Conservation (phyloP, 1,284 basidiomycete species). For the Laetiporus sulphureus region DNA sequence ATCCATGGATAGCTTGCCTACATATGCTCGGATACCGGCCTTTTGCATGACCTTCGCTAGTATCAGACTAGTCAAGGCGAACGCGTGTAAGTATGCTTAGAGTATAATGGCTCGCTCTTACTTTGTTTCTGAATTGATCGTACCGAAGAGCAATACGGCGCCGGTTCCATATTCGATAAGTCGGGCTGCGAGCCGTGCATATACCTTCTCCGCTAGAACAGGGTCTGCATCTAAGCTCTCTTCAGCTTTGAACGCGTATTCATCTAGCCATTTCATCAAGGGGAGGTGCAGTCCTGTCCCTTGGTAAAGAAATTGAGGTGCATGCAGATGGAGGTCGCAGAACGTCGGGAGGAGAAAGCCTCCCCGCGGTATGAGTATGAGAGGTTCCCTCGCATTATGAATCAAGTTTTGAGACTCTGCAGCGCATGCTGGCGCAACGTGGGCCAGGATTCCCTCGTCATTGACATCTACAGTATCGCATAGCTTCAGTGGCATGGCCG, state of each 20-base stretch:
- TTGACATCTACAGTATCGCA: slow-evolving; percentile 37
- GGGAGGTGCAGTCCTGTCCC: slow-evolving; percentile 81
- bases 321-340: slow-evolving; percentile 78
- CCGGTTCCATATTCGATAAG: slow-evolving; percentile 71
- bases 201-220: slow-evolving; percentile 56
- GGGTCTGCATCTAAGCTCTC: slow-evolving; percentile 62
- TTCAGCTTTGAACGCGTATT: slow-evolving; percentile 76
- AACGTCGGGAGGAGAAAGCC: slow-evolving; percentile 74
- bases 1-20: slow-evolving; percentile 86
- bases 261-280: slow-evolving; percentile 76
- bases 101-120: slow-evolving; percentile 28
- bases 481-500: slow-evolving; percentile 3
- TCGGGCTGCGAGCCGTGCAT: slow-evolving; percentile 54
- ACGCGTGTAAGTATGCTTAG: background rate
- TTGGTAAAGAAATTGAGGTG: slow-evolving; percentile 81
- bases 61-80: slow-evolving; percentile 35
- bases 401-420: slow-evolving; percentile 29
- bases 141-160: slow-evolving; percentile 72
- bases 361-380: slow-evolving; percentile 39
- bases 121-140: slow-evolving; percentile 77
- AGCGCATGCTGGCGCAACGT: slow-evolving; percentile 36
- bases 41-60: slow-evolving; percentile 66
- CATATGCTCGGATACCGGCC: slow-evolving; percentile 69
- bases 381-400: slow-evolving; percentile 12
- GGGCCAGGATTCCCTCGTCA: slow-evolving; percentile 45